These are phyloP conservation scores for Cystofilobasidium capitatum DNA, from an alignment of 768 basidiomycete genomes.

Conservation along the genomic window DNA sequence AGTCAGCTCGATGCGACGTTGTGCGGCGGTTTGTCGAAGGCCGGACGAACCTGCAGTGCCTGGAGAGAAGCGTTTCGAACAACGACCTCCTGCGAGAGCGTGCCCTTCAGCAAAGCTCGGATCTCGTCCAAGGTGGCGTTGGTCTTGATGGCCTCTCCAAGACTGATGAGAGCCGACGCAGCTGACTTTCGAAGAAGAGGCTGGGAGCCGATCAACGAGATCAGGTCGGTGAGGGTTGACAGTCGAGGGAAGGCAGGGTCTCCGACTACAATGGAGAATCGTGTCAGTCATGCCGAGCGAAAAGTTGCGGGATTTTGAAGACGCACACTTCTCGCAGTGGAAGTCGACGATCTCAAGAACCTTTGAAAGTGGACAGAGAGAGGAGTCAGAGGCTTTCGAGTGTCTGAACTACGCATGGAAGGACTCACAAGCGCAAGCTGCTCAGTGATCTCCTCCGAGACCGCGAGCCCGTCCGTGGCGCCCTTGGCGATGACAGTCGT, in stretches of 20 bases:
- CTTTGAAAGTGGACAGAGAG: constrained; percentile 39
- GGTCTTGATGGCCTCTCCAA: constrained; percentile 66
- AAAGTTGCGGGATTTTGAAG: not conserved
- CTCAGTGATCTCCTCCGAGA: constrained; percentile 60
- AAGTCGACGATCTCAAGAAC: constrained; percentile 38
- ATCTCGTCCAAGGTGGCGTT: constrained; percentile 58
- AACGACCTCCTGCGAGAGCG: constrained; percentile 73
- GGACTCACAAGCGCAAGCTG: constrained; percentile 58
- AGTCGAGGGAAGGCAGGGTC: constrained; percentile 64
- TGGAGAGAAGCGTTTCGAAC: constrained; percentile 84
- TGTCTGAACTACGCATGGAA: not conserved
- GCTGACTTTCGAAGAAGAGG: constrained; percentile 75
- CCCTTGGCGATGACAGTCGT: constrained; percentile 58
- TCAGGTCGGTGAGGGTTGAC: constrained; percentile 56
- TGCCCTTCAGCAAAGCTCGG: constrained; percentile 57
- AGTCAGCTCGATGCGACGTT: constrained; percentile 6
- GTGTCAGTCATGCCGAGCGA: not conserved
- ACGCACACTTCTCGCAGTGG: constrained; percentile 59
- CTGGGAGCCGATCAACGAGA: constrained; percentile 64
- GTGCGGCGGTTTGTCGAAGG: constrained; percentile 10
- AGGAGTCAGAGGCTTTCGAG: constrained; percentile 57
- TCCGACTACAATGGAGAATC: constrained; percentile 47
- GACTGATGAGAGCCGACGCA: constrained; percentile 64
- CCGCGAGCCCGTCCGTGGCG: constrained; percentile 55
- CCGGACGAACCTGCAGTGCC: constrained; percentile 60